Base-by-base conservation (phyloP, 1,139 yeast species). In the Pichia sp. region DNA sequence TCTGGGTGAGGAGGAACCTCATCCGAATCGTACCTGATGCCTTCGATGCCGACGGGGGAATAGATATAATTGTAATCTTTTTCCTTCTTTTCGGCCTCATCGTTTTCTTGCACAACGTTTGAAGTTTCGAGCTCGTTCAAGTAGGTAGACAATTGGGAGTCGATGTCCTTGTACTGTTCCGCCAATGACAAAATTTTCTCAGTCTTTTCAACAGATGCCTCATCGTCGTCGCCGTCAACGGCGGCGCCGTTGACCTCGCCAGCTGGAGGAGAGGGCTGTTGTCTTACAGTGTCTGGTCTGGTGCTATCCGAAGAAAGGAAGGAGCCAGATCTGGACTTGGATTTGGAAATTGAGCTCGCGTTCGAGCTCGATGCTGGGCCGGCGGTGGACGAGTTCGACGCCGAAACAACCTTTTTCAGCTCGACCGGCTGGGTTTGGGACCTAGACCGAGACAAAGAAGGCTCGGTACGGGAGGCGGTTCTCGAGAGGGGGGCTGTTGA, bases 141-240 rank as follows among this genome's bases (percentile, higher is more conserved):
- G 62, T 84, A 85, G 53, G 81, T 83, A 44, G 80, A 80, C 43
- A 85, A 66, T 59, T 81, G 75, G 1, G 86, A 84, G 62, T 84
- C 88, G 34, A 72, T 58, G 13, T 67, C 68, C 53, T 64, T 61
- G 46, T 59, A 61, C 47, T 62, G 57, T 5, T 62, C 62, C 1
- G 66, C 56, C 26, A 58, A 46, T 16, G 62, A 15, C 7, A 45
- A 8, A 8, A n/a, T 47, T 13, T 36, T 16, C 13, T 5, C 13
- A 3, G 32, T 15, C 23, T 40, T 36, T n/a, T 36, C 41, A 36
- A 36, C 41, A 36, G 41, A 10, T 6, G 16, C 16, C 8, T 36
- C 41, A 36, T 11, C 41, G 41, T 36, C 16, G 16, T 23, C 26
- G 26, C 26, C 26, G 26, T 23, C 26, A 23, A 23, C 26, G 26